These are phyloP conservation scores for Elsinoe arachidis DNA, from an alignment of 2,329 filamentous ascomycete species.

Conservation along the genomic window DNA sequence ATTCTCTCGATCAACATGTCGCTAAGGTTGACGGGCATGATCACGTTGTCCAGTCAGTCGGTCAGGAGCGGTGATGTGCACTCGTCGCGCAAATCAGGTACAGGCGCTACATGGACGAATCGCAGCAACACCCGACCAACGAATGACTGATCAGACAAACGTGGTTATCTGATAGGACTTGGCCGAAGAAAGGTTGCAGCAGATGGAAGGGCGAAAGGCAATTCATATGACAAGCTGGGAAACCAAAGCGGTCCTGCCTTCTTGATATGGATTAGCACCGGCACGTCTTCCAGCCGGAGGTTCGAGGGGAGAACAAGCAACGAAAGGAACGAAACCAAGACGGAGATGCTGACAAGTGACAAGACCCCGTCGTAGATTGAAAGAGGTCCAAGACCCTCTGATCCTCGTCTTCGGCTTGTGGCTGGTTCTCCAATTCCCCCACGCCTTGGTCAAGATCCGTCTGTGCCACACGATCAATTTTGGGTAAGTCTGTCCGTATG, in stretches of 20 bases:
- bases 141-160: not conserved
- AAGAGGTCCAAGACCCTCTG: not conserved
- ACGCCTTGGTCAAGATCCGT: not conserved
- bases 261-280: constrained; percentile 1
- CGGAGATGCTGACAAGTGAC: not conserved
- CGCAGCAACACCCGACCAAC: not conserved
- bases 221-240: not conserved
- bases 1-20: constrained; percentile 2
- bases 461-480: not conserved
- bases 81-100: not conserved
- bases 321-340: not conserved
- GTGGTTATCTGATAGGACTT: constrained; percentile 3
- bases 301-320: not conserved
- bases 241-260: not conserved
- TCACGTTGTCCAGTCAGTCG: not conserved
- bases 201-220: constrained; percentile 2
- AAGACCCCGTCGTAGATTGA: not conserved
- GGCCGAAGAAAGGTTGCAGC: constrained; percentile 1
- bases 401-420: not conserved
- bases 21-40: not conserved
- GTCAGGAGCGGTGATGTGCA: not conserved
- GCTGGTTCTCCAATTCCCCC: not conserved
- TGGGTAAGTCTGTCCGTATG: not conserved
- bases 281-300: constrained; percentile 5
- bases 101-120: not conserved